Conservation (phyloP, 805 yeast genomes). For the Millerozyma acaciae region DNA sequence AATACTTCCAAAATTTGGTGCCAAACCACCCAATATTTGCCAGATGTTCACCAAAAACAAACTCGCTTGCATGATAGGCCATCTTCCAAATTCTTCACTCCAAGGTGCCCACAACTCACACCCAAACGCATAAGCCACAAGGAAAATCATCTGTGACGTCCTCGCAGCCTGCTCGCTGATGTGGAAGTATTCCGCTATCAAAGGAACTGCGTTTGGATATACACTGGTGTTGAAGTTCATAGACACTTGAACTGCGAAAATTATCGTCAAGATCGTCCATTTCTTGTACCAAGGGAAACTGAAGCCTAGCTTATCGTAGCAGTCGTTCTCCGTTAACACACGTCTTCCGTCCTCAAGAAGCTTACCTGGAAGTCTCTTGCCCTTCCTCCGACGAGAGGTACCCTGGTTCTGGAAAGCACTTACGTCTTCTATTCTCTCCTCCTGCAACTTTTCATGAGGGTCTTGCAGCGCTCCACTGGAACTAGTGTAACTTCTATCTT, state of each 20-base stretch:
- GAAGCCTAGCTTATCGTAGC: constrained; percentile 34
- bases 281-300: constrained; percentile 26
- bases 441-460: too few relatives aligned
- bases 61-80: constrained; percentile 30
- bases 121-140: constrained; percentile 29
- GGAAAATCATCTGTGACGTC: constrained; percentile 26
- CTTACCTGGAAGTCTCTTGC: constrained; percentile 12
- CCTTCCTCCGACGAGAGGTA: neutral
- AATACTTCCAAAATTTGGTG: constrained; percentile 25
- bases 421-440: too few relatives aligned
- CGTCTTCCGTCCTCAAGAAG: constrained; percentile 23
- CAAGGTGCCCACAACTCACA: constrained; percentile 36
- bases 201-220: constrained; percentile 21
- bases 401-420: too few relatives aligned
- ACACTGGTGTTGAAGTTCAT: constrained; percentile 41
- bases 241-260: constrained; percentile 35
- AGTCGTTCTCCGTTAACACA: constrained; percentile 29
- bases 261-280: constrained; percentile 33
- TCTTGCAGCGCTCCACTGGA: too few relatives aligned
- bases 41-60: constrained; percentile 28
- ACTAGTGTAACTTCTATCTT: too few relatives aligned
- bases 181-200: constrained; percentile 19
- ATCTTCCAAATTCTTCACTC: constrained; percentile 32
- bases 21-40: constrained; percentile 29
- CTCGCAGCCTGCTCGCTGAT: constrained; percentile 21